Conservation (phyloP, 2,329 filamentous ascomycete species). For the Huntiella decipiens region DNA sequence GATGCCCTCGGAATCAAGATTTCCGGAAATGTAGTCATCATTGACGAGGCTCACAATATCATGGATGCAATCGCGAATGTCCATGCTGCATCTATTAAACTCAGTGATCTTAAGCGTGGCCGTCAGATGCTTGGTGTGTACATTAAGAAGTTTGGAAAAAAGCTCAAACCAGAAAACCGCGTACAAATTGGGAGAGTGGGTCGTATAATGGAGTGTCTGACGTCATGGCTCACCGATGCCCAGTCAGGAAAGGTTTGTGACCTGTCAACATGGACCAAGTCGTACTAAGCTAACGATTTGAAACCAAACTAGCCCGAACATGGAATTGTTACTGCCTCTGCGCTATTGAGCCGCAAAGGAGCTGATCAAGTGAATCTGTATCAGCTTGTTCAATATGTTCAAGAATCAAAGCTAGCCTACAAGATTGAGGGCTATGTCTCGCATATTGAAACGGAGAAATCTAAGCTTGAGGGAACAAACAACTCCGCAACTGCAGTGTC, state of each 20-base stretch:
- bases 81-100: conserved; percentile 57
- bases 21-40: conserved; percentile 77
- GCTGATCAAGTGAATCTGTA: conserved; percentile 92
- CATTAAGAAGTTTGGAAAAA: conserved; percentile 71
- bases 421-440: conserved; percentile 82
- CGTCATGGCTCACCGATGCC: conserved; percentile 43
- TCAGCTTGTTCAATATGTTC: conserved; percentile 71
- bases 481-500: conserved; percentile 3
- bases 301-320: conserved; percentile 26
- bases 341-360: conserved; percentile 63
- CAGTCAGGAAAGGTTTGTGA: conserved; percentile 26
- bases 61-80: conserved; percentile 88
- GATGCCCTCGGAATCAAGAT: conserved; percentile 75
- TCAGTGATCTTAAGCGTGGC: conserved; percentile 54
- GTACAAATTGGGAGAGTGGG: conserved; percentile 81
- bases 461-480: conserved; percentile 15
- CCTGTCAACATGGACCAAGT: not conserved
- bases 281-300: not conserved
- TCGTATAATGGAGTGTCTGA: conserved; percentile 62
- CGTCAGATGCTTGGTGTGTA: conserved; percentile 64
- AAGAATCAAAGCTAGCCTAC: conserved; percentile 78
- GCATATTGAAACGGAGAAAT: conserved; percentile 34
- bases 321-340: conserved; percentile 49
- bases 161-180: conserved; percentile 74
- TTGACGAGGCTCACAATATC: conserved; percentile 94